These are phyloP conservation scores for Neopestalotiopsis rosae DNA, from an alignment of 2,329 filamentous ascomycete species.

Conservation along the genomic window DNA sequence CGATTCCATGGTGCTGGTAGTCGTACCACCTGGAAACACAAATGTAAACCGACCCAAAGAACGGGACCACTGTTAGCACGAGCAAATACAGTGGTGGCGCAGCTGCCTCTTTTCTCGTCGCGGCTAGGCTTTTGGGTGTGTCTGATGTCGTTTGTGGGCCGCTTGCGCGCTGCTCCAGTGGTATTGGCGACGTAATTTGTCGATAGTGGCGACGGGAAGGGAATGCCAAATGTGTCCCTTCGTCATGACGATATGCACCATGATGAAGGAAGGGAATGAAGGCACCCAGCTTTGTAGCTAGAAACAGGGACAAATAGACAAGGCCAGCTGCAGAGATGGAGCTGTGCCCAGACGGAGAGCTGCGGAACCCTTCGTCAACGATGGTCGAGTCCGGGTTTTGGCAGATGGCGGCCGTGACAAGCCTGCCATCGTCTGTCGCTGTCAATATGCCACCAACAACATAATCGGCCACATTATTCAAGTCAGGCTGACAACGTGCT, in stretches of 20 bases:
- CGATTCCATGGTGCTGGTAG: background rate
- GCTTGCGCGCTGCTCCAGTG: background rate
- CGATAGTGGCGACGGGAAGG: background rate
- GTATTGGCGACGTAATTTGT: background rate
- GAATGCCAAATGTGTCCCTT: background rate
- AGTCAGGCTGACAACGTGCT: background rate
- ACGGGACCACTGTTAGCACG: background rate
- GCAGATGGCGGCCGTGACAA: constrained; percentile 2
- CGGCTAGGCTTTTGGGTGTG: background rate
- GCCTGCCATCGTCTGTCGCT: background rate
- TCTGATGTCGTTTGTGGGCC: background rate
- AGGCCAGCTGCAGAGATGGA: background rate
- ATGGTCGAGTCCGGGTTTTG: background rate
- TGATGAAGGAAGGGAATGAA: background rate
- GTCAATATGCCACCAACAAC: background rate
- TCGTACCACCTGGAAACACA: constrained; percentile 4
- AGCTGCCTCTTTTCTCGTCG: constrained; percentile 3
- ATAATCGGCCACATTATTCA: background rate
- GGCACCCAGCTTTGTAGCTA: background rate
- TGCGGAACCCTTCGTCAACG: constrained; percentile 1
- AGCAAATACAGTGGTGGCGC: background rate
- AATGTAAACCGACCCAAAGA: background rate
- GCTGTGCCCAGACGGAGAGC: background rate
- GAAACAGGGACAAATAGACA: background rate
- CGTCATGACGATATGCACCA: background rate